Evolutionary conservation across 2,329 filamentous ascomycete genomes (phyloP), one percentile per base, ranked within the genome.

Genomic region (Ceratocystis variospora): DNA sequence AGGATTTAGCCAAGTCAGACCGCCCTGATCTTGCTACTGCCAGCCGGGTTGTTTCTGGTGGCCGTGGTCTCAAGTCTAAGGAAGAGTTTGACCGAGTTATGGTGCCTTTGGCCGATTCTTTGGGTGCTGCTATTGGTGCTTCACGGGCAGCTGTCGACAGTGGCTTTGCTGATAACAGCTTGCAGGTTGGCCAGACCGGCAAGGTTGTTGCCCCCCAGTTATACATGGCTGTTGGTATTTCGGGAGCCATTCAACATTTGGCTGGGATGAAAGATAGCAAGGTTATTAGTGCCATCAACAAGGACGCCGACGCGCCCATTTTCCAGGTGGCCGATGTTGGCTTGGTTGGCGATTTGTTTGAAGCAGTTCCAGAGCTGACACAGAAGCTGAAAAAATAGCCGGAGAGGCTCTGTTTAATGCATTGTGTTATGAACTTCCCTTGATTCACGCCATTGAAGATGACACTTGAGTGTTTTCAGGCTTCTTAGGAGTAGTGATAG

Each of bases 221-320:
- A 68, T 99, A 99, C 75, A 82, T 99, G 71, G 95, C 91, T 65
- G 92, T 93, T 12, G 94, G 94, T 73, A 97, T 99, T 72, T 96
- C 90, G 7, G 94, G 94, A 65, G 94, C 94, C 25, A 99, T 99
- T 71, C 94, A 99, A 79, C 94, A 99, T 80, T 77, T 99, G 77
- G 94, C 94, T 41, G 94, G 94, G 74, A 99, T 99, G 94, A 99
- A 99, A 83, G 94, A 99, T 75, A 96, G 91, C 80, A 99, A 99
- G 80, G 94, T 99, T 68, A 99, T 99, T 78, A 94, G 93, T 25
- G 90, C 90, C 15, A 97, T 99, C 74, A 99, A 99, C 82, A 99
- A 99, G 80, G 94, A 99, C 74, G 80, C 86, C 3, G 94, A 99
- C 76, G 94, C 94, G 67, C 94, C 94, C 37, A 99, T 99, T 72